Evolutionary conservation across 2,329 filamentous ascomycete genomes (phyloP), one percentile per base, ranked within the genome.

Genomic region (Cladophialophora psammophila): DNA sequence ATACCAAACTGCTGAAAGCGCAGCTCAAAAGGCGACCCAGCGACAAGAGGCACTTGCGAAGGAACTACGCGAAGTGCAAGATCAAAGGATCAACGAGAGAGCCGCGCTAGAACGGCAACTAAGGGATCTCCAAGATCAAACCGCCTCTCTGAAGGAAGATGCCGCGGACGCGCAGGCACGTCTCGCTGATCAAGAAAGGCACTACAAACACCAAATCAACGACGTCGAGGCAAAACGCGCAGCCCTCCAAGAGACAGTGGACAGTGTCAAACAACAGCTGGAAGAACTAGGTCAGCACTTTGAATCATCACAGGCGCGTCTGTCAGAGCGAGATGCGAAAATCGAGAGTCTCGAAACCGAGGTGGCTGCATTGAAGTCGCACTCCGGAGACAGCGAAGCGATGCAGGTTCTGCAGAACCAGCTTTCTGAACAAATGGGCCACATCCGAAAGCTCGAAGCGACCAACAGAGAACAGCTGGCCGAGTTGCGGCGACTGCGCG

Each of bases 351-450:
- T 98, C 9, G 94, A 98, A 79, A 89, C 91, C 0, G 92, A 98
- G 62, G 87, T 97, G 8, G 80, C 97, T 61, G 86, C 90, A 36
- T 81, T 97, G 5, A 97, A 94, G 76, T 92, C 94, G 0, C 91
- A 95, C 74, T 91, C 91, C 1, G 93, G 91, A 9, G 94, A 97
- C 76, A 88, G 89, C 0, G 94, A 97, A 72, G 95, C 92, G 0
- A 85, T 98, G 74, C 87, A 86, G 5, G 88, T 97, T 38, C 91
- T 99, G 73, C 92, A 94, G 76, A 87, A 89, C 71, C 94, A 99
- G 79, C 85, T 99, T 4, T 90, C 91, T 0, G 94, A 97, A 71
- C 95, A 98, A 76, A 91, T 99, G 0, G 85, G 88, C n/a, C 93
- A 98, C 75, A 96, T 97, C 71, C 89, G 92, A 66, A 89, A 87